A percentile compares a stretch with the other conserved stretches of the same genome.
Evolutionary conservation across 2,329 filamentous ascomycete genomes (phyloP).

Genomic region (Colletotrichum sp.): DNA sequence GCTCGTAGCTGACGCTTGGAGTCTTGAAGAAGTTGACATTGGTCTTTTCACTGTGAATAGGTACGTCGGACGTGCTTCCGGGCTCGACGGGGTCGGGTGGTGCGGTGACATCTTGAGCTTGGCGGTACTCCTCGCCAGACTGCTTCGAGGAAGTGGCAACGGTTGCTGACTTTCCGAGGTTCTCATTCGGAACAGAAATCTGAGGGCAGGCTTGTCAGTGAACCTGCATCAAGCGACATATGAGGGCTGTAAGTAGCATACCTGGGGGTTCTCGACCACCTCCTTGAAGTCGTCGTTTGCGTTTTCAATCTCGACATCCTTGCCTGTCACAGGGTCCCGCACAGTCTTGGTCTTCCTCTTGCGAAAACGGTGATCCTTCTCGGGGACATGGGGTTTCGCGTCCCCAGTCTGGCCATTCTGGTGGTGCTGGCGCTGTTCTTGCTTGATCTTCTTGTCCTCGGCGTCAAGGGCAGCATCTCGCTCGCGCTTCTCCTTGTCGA

Average conservation of each 20-base stretch:
- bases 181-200: conserved; percentile 89
- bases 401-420: conserved; percentile 24
- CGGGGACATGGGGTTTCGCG: conserved; percentile 44
- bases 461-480: conserved; percentile 76
- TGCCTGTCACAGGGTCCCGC: conserved; percentile 88
- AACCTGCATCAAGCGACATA: neutral
- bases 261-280: conserved; percentile 73
- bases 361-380: conserved; percentile 37
- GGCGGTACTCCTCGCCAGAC: conserved; percentile 78
- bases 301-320: conserved; percentile 85
- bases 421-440: conserved; percentile 10
- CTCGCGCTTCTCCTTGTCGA: conserved; percentile 80
- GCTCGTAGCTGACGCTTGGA: conserved; percentile 86
- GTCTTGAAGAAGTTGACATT: conserved; percentile 97
- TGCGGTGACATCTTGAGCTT: conserved; percentile 87
- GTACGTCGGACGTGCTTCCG: conserved; percentile 89
- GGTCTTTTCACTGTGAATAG: conserved; percentile 95
- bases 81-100: conserved; percentile 85
- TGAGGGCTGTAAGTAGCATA: conserved; percentile 36
- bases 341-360: conserved; percentile 69
- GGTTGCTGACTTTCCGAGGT: conserved; percentile 76
- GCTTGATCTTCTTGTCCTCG: conserved; percentile 44
- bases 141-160: conserved; percentile 75
- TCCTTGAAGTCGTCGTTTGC: conserved; percentile 73
- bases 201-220: conserved; percentile 32